A percentile compares a stretch with the other conserved stretches of the same genome.
phyloP scores from a whole-genome alignment of 2,329 filamentous ascomycete genomes.

The Fusarium udum region DNA sequence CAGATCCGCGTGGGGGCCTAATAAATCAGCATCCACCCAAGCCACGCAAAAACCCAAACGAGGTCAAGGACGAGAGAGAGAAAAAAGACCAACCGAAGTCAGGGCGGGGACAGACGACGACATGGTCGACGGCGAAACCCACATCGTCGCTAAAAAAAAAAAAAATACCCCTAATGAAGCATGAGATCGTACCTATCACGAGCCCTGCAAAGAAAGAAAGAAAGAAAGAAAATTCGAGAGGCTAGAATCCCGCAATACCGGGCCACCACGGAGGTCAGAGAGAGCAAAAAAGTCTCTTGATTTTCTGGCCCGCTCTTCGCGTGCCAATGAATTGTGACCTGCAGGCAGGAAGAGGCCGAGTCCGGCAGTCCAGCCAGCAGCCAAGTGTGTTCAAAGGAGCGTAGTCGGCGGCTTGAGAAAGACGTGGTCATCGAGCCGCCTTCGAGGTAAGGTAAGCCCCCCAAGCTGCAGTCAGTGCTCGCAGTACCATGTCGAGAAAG shows the following conservation, averaged over 20 bases:
- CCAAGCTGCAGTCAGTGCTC: slow-evolving; percentile 1
- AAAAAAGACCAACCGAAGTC: slow-evolving; percentile 9
- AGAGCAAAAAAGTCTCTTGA: slow-evolving; percentile 4
- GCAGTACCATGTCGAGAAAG: background rate
- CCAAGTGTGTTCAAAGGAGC: background rate
- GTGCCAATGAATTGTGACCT: slow-evolving; percentile 12
- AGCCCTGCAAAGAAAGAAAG: slow-evolving; percentile 16
- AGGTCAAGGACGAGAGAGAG: background rate
- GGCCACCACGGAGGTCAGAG: background rate
- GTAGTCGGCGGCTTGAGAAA: background rate
- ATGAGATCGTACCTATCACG: slow-evolving; percentile 28
- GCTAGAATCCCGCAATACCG: slow-evolving; percentile 1
- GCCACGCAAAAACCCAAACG: background rate
- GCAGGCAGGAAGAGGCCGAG: slow-evolving; percentile 26
- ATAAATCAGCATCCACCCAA: background rate
- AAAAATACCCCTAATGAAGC: background rate
- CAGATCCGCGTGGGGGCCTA: slow-evolving; percentile 11
- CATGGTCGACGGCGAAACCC: slow-evolving; percentile 20
- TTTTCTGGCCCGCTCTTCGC: background rate
- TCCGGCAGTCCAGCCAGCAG: slow-evolving; percentile 1
- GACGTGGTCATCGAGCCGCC: background rate
- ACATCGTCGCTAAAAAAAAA: slow-evolving; percentile 2
- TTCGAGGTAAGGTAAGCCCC: background rate
- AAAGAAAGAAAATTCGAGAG: background rate
- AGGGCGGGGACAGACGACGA: slow-evolving; percentile 2